Base-by-base conservation (phyloP, 2,329 filamentous ascomycete species). In the Fusarium phyllophilum region DNA sequence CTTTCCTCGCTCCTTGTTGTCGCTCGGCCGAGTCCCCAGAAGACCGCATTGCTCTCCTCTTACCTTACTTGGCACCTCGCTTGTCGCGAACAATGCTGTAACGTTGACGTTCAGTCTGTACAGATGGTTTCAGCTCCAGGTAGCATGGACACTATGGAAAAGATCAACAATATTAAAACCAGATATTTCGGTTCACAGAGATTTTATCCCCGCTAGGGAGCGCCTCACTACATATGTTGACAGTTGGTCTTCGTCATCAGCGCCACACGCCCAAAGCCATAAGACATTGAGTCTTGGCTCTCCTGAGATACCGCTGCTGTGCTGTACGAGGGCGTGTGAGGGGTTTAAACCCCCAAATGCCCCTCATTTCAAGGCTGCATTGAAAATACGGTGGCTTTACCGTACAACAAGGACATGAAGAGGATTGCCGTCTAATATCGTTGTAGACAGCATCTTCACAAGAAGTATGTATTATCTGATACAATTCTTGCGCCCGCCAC, bases 21-120 rank as follows among this genome's bases (percentile, higher is more conserved):
- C 67, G 73, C 74, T 78, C 77, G 77, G 77, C 77, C 77, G 77
- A 78, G 77, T 71, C 72, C 62, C 68, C 62, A 77, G 72, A 75
- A 56, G 55, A 70, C 62, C 60, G 49, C 66, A 58, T 69, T 62
- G 56, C 65, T 60, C 55, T 62, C 59, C 31, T 58, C 48, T 38
- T 44, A 33, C 42, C 45, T 36, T 38, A 31, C 39, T 65, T 36
- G 46, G 46, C 54, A 48, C 49, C 68, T 72, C 72, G 62, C 66
- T 60, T 75, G 44, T 33, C 48, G 42, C 60, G 66, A 62, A 62
- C 42, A 52, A 66, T 65, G 52, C 39, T 70, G 52, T 39, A 70
- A 70, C 59, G 63, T 59, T 66, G 67, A 70, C 57, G 63, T 39
- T 51, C 61, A 65, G 60, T 45, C 65, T 63, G 56, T 61, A 62